phyloP scores from a whole-genome alignment of 1,139 yeast species.

The Debaryomyces sp. region DNA sequence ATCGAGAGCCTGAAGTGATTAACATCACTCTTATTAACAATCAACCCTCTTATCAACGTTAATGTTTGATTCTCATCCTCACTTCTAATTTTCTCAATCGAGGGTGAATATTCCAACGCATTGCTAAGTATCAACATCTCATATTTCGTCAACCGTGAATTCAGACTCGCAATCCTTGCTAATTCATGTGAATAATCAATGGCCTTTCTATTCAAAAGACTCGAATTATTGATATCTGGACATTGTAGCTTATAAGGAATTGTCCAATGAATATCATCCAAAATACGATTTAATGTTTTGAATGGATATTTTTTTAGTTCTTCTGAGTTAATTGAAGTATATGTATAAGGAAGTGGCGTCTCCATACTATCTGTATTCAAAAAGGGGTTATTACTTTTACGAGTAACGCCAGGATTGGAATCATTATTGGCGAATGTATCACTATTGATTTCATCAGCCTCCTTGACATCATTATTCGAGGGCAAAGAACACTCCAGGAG shows the following conservation, averaged over 20 bases:
- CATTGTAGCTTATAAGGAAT: conserved; percentile 24
- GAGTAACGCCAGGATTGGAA: not conserved
- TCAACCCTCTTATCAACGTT: conserved; percentile 37
- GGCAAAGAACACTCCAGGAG: not conserved
- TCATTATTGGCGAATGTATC: not conserved
- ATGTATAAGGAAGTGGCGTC: not conserved
- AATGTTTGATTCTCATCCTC: conserved; percentile 25
- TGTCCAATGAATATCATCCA: conserved; percentile 63
- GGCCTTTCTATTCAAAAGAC: conserved; percentile 35
- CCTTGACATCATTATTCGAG: not conserved
- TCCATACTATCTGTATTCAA: conserved; percentile 7
- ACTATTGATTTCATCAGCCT: not conserved
- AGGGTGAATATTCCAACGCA: conserved; percentile 31
- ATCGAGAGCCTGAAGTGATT: conserved; percentile 37
- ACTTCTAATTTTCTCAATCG: conserved; percentile 24
- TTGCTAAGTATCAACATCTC: conserved; percentile 38
- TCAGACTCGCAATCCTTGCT: conserved; percentile 18
- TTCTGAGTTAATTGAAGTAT: not conserved
- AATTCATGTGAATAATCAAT: conserved; percentile 38
- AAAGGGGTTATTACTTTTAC: conserved; percentile 24
- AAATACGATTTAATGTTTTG: conserved; percentile 66
- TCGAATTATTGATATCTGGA: conserved; percentile 14
- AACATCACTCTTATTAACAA: conserved; percentile 24
- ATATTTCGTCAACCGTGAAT: conserved; percentile 15
- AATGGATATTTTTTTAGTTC: conserved; percentile 35